Evolutionary conservation across 73 alveolate genomes (phyloP).

Genomic region (Paramecium sexaurelia): DNA sequence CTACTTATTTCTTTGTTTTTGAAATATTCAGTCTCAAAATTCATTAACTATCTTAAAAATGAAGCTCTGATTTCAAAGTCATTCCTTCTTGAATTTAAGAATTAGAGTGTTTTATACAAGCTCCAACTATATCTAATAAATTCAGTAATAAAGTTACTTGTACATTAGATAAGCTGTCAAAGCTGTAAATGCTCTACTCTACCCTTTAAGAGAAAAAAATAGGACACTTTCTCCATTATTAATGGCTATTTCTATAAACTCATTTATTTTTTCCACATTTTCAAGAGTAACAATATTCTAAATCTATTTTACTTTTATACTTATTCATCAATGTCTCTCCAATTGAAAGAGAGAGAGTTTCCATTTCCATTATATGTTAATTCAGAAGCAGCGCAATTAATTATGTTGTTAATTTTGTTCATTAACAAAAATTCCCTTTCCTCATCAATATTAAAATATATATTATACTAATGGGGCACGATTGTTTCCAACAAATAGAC

Average conservation of each 20-base stretch:
- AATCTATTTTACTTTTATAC: neutral
- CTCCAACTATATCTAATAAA: neutral
- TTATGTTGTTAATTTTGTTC: neutral
- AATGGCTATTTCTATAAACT: neutral
- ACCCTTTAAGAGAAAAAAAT: neutral
- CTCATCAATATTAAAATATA: neutral
- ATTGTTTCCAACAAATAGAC: constrained; percentile 9
- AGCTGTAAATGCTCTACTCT: constrained; percentile 39
- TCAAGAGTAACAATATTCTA: neutral
- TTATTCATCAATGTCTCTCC: neutral
- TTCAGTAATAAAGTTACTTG: neutral
- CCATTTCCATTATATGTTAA: neutral
- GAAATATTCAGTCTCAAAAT: neutral
- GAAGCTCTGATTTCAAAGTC: constrained; percentile 46
- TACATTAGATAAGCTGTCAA: neutral
- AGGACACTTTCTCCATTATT: constrained; percentile 3
- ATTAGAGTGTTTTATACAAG: neutral
- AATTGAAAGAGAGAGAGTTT: neutral
- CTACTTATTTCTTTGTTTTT: neutral
- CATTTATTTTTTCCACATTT: neutral
- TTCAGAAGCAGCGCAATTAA: constrained; percentile 29
- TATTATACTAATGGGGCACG: constrained; percentile 32
- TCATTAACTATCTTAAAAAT: neutral
- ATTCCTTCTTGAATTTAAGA: constrained; percentile 27
- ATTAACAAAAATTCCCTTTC: neutral